A percentile compares a stretch with the other conserved stretches of the same genome.
phyloP scores from a whole-genome alignment of 345 rosid genomes.

The Nephelium lappaceum region DNA sequence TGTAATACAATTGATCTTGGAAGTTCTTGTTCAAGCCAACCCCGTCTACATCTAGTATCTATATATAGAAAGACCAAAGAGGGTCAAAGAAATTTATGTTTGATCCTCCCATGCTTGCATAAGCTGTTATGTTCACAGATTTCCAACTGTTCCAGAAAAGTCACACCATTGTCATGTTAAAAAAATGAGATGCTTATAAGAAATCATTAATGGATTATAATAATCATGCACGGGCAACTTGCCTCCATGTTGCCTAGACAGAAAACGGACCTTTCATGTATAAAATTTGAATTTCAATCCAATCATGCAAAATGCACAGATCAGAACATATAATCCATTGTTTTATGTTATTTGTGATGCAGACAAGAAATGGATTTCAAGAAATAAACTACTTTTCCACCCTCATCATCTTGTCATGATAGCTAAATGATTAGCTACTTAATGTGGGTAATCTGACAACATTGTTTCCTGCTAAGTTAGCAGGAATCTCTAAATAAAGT shows the following conservation, averaged over 20 bases:
- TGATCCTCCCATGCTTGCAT: background rate
- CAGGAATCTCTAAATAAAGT: too few species aligned
- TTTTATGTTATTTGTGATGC: background rate
- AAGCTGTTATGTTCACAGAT: constrained; percentile 10
- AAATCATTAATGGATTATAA: background rate
- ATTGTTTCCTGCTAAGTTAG: background rate
- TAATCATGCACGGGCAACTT: background rate
- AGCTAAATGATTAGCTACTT: background rate
- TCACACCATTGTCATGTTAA: background rate
- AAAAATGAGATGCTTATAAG: background rate
- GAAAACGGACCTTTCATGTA: too few species aligned
- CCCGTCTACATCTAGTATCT: background rate
- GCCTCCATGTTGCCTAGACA: background rate
- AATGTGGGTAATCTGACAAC: background rate
- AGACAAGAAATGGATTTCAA: background rate
- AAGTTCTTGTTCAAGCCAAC: background rate
- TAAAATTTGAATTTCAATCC: background rate
- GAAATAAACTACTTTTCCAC: background rate
- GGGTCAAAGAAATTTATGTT: background rate
- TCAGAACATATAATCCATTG: background rate
- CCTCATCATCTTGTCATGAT: background rate
- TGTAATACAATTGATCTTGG: background rate
- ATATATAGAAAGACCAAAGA: background rate
- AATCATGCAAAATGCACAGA: background rate
- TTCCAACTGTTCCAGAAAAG: background rate